A percentile compares a stretch with the other conserved stretches of the same genome.
phyloP scores from a whole-genome alignment of 768 basidiomycete genomes.

The Calvatia gigantea region DNA sequence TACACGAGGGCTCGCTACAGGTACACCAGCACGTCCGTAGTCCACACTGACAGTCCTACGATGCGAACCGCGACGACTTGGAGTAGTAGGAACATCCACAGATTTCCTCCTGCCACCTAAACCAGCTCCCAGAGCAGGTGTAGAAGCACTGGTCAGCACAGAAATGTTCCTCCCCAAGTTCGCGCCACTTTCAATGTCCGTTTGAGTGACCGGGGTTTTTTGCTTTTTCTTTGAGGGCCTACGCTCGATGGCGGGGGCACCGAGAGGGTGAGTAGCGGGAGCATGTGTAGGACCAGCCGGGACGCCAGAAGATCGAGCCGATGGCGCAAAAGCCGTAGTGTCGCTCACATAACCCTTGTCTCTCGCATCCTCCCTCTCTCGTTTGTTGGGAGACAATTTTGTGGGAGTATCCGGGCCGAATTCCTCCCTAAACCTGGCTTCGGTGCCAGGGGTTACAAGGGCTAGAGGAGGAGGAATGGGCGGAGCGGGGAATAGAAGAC shows the following conservation, averaged over 20 bases:
- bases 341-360: constrained; percentile 7
- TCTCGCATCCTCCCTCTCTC: not conserved
- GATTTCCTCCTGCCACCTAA: constrained; percentile 1
- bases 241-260: not conserved
- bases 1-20: constrained; percentile 1
- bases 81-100: constrained; percentile 1
- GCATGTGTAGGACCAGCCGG: not conserved
- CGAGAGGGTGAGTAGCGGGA: not conserved
- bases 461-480: not conserved
- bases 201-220: not conserved
- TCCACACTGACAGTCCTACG: constrained; percentile 2
- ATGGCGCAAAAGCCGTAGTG: not conserved
- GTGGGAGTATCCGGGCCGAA: not conserved
- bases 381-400: not conserved
- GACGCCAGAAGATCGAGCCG: not conserved
- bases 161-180: not conserved
- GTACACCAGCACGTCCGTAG: not conserved
- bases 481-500: not conserved
- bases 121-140: not conserved
- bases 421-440: constrained; percentile 3
- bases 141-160: not conserved
- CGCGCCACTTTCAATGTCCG: not conserved
- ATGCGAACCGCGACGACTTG: not conserved
- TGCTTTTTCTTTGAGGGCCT: not conserved
- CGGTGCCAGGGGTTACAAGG: not conserved